These are phyloP conservation scores for Penicillium dipodomyicola DNA, from an alignment of 495 filamentous ascomycete genomes.

Conservation along the genomic window DNA sequence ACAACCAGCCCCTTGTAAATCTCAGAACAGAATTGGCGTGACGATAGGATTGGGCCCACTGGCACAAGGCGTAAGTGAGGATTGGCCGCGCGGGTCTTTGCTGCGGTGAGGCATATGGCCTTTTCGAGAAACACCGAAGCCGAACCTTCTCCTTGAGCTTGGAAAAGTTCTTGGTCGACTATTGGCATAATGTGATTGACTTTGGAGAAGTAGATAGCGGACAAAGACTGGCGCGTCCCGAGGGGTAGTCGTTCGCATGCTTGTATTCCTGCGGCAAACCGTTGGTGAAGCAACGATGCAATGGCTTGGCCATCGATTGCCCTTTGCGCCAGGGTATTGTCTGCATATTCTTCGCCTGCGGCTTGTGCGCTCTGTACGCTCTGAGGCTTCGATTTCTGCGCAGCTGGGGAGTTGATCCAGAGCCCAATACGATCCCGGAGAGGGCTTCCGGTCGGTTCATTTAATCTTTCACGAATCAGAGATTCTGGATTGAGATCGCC, in stretches of 20 bases:
- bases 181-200: conserved; percentile 40
- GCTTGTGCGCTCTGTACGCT: not conserved
- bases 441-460: conserved; percentile 31
- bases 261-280: conserved; percentile 30
- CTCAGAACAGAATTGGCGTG: conserved; percentile 38
- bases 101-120: conserved; percentile 47
- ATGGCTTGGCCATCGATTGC: conserved; percentile 17
- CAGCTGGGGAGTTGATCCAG: conserved; percentile 39
- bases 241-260: conserved; percentile 31
- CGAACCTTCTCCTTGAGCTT: conserved; percentile 20
- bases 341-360: conserved; percentile 3
- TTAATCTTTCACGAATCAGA: conserved; percentile 39
- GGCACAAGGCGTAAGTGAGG: conserved; percentile 33
- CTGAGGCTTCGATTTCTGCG: conserved; percentile 10
- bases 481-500: conserved; percentile 52
- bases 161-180: conserved; percentile 33
- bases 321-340: conserved; percentile 7
- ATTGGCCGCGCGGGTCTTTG: conserved; percentile 38
- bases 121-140: conserved; percentile 40
- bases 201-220: conserved; percentile 34
- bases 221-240: conserved; percentile 27
- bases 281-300: conserved; percentile 30
- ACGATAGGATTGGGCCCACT: conserved; percentile 23
- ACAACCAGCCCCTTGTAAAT: conserved; percentile 40
- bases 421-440: conserved; percentile 43